These are phyloP conservation scores for Peziza echinospora DNA, from an alignment of 495 filamentous ascomycete genomes.

Conservation along the genomic window DNA sequence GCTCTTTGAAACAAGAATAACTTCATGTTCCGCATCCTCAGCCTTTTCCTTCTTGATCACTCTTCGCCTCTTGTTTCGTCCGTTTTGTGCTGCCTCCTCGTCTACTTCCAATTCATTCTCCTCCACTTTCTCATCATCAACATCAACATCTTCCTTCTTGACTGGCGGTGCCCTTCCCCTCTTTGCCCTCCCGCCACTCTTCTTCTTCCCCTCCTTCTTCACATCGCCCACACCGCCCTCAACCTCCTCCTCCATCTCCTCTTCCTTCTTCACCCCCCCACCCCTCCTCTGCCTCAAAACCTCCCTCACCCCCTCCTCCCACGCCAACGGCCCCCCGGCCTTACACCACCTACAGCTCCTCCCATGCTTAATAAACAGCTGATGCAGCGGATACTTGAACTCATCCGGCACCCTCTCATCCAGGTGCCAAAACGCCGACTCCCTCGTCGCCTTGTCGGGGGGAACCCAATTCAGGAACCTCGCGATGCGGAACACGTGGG, in stretches of 20 bases:
- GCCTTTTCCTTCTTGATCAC: constrained; percentile 18
- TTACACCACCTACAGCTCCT: constrained; percentile 58
- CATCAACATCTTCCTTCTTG: not conserved
- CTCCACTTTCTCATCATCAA: constrained; percentile 1
- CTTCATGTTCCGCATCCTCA: constrained; percentile 9
- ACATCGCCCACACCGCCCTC: constrained; percentile 5
- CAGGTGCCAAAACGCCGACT: constrained; percentile 57
- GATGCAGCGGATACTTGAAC: constrained; percentile 74
- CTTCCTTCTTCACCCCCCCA: constrained; percentile 16
- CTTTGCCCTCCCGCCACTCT: constrained; percentile 8
- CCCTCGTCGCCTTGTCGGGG: constrained; percentile 35
- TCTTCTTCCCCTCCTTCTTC: constrained; percentile 6
- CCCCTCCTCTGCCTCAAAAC: constrained; percentile 3
- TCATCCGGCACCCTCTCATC: constrained; percentile 65
- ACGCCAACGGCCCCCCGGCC: constrained; percentile 22
- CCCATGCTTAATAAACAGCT: constrained; percentile 72
- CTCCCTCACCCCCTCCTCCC: not conserved
- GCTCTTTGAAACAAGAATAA: not conserved
- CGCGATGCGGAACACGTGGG: constrained; percentile 60
- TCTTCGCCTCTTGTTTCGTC: constrained; percentile 3
- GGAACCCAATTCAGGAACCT: constrained; percentile 77
- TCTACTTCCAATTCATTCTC: not conserved
- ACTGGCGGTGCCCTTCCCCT: not conserved
- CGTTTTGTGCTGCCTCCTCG: not conserved
- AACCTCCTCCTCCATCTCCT: constrained; percentile 11